Evolutionary conservation across 768 basidiomycete species (phyloP), one percentile per base, ranked within the genome.

Genomic region (Mycena vitilis): DNA sequence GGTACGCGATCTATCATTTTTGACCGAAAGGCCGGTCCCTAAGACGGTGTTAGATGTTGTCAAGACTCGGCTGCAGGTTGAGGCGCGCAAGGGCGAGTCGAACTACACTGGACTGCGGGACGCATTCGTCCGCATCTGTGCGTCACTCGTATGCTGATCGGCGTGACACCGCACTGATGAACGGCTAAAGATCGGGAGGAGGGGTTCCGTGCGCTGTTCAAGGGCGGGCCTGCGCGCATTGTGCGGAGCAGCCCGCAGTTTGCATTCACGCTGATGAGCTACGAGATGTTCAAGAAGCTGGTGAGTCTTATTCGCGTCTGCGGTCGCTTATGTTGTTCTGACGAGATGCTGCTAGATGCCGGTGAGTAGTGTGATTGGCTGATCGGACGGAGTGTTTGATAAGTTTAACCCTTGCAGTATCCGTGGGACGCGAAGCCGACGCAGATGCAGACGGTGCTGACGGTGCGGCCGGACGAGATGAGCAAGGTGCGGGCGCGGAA

Each of bases 41-140:
- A 54, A 65, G 49, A 47, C 44, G 37, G 65, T 52, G 23, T 66
- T 78, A 93, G 97, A 99, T 80, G 98, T 99, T 69, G 94, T 99
- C 76, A 99, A 99, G 87, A 99, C 98, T 18, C 89, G 96, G 54
- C 82, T 99, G 72, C 97, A 99, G 78, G 92, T 95, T 13, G 98
- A 99, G 78, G 92, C 95, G 49, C 87, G 92, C 71, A 91, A 92
- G 75, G 98, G 98, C 13, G 89, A 99, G 77, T 93, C 95, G 7
- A 83, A 90, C 66, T 99, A 99, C 83, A 94, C 93, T 78, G 97
- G 98, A 52, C 79, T 98, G 45, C 78, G 83, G 18, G 96, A 99
- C 79, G 96, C 95, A 22, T 94, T 98, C 75, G 82, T 87, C 40
- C 97, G 92, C 79, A 99, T 99, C 67, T 92, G 94, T 91, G 77